Conservation (phyloP, 345 rosid genomes). For the Fremontodendron californicum region DNA sequence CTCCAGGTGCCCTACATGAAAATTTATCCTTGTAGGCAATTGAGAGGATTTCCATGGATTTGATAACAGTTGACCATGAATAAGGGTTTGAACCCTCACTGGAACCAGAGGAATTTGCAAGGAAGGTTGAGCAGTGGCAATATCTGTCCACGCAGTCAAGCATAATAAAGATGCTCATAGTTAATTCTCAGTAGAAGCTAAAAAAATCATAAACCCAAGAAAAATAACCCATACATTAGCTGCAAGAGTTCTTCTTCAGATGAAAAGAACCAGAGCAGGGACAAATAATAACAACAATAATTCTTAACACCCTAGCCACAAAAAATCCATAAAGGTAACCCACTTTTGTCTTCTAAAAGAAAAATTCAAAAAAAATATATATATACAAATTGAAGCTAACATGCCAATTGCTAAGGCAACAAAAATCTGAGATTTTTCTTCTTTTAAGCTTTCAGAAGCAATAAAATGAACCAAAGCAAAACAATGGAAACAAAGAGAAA, state of each 20-base stretch:
- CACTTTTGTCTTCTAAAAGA: not conserved
- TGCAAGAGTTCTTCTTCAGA: not conserved
- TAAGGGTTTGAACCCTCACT: constrained; percentile 41
- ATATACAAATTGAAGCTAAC: not conserved
- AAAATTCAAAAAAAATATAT: not conserved
- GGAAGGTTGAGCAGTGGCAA: constrained; percentile 63
- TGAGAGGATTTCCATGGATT: constrained; percentile 44
- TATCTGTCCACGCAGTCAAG: constrained; percentile 42
- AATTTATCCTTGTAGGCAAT: constrained; percentile 30
- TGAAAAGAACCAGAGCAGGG: not conserved
- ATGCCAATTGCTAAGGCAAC: not conserved
- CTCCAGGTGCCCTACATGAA: constrained; percentile 19
- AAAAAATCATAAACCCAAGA: not conserved
- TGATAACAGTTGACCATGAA: constrained; percentile 37
- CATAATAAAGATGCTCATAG: not conserved
- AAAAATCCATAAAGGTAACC: not conserved
- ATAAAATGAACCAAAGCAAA: not conserved
- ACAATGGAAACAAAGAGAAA: not conserved
- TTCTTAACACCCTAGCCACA: not conserved
- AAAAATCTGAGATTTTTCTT: not conserved
- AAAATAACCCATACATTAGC: not conserved
- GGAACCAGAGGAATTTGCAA: constrained; percentile 56
- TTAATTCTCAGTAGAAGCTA: not conserved
- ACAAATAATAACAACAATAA: not conserved
- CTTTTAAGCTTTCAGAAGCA: not conserved